Evolutionary conservation across 2,329 filamentous ascomycete genomes (phyloP).

Genomic region (Alternaria novae-zelandiae): DNA sequence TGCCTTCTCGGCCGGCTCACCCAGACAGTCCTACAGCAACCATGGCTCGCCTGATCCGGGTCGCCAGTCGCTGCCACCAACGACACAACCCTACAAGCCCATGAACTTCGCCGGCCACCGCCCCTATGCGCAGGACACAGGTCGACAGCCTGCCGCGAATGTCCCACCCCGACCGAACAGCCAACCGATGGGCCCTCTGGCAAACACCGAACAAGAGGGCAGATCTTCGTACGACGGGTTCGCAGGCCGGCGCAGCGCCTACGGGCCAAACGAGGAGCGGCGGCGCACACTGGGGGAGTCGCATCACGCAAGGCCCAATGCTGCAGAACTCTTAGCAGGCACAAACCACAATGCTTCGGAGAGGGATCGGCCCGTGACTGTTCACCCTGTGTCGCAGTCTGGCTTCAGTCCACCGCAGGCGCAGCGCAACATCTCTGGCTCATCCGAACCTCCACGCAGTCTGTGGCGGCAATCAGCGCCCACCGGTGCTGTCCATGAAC

Average conservation of each 20-base stretch:
- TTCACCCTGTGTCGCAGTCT: constrained; percentile 49
- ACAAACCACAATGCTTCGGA: constrained; percentile 25
- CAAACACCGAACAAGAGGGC: constrained; percentile 30
- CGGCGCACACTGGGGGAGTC: constrained; percentile 46
- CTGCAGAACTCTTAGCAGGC: constrained; percentile 40
- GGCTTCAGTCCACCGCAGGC: constrained; percentile 46
- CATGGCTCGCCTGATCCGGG: constrained; percentile 46
- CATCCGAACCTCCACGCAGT: constrained; percentile 31
- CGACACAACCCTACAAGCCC: constrained; percentile 43
- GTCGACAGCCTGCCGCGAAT: constrained; percentile 30
- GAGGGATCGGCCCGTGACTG: constrained; percentile 46
- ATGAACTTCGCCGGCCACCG: constrained; percentile 39
- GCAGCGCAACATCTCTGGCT: constrained; percentile 23
- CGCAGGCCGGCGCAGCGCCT: constrained; percentile 33
- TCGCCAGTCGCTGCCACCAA: constrained; percentile 40
- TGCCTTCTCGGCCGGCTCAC: constrained; percentile 38
- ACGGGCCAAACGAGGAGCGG: constrained; percentile 42
- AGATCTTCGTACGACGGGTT: constrained; percentile 31
- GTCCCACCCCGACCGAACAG: constrained; percentile 50
- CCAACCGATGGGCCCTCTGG: constrained; percentile 44
- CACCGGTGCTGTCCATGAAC: constrained; percentile 34
- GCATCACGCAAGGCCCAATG: constrained; percentile 42
- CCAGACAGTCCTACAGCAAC: constrained; percentile 41
- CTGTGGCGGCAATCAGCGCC: constrained; percentile 41
- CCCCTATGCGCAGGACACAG: constrained; percentile 39